Conservation (phyloP, 148 eudicot genomes). For the Amaranthus cruentus region DNA sequence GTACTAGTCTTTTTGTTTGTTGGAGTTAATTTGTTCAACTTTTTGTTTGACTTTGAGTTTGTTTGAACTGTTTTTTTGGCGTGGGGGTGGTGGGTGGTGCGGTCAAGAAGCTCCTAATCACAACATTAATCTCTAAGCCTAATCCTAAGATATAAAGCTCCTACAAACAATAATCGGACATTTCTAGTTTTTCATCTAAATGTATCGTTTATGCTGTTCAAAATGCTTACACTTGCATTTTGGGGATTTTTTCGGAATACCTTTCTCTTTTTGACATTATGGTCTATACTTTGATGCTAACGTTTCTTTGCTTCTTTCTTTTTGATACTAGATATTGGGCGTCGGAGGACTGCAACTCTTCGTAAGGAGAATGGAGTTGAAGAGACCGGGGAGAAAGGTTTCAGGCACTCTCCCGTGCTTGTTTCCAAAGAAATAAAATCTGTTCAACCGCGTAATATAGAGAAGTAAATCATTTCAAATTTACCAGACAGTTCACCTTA, state of each 20-base stretch:
- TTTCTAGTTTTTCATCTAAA: neutral
- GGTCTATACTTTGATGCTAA: neutral
- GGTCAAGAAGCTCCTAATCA: too few relatives aligned
- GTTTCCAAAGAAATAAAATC: constrained; percentile 27
- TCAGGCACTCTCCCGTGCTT: constrained; percentile 22
- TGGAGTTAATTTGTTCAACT: too few relatives aligned
- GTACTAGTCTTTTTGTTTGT: too few relatives aligned
- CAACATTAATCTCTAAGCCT: too few relatives aligned
- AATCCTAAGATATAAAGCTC: too few relatives aligned
- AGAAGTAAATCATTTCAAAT: constrained; percentile 34
- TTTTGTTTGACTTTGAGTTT: too few relatives aligned
- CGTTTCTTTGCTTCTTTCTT: constrained; percentile 3
- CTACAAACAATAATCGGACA: too few relatives aligned
- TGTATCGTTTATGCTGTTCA: neutral
- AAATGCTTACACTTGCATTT: neutral
- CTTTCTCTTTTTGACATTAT: constrained; percentile 1
- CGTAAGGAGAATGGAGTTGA: constrained; percentile 51
- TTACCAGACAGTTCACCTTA: constrained; percentile 1
- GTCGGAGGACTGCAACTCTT: constrained; percentile 35
- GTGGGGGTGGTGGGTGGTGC: too few relatives aligned
- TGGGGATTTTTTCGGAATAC: neutral
- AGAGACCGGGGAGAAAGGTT: constrained; percentile 29
- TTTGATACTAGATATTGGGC: constrained; percentile 39
- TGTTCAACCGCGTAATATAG: constrained; percentile 8
- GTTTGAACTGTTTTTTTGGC: too few relatives aligned